Base-by-base conservation (phyloP, 257 asterid genomes). In the Fraxinus cuspidata region DNA sequence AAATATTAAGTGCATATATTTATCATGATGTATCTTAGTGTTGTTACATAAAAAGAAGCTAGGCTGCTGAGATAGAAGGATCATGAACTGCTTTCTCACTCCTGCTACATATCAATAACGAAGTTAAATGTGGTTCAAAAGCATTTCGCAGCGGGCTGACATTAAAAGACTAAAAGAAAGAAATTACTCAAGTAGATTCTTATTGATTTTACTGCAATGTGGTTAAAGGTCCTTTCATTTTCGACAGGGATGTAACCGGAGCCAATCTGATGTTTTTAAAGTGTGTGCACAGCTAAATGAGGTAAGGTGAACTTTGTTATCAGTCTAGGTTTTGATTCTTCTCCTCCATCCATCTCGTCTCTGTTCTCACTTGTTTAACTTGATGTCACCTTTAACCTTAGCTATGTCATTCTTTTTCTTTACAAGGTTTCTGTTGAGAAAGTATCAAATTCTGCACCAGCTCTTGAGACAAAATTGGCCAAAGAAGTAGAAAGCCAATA, bases 241-340 rank as follows among this genome's bases (percentile, higher is more conserved):
- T 72, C 53, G 37, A 71, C 83, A 79, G 88, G 85, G 87, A 51
- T 72, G 31, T 72, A 72, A 77, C 75, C 70, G 79, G 23, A 60
- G 78, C 76, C 85, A 84, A 70, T 84, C 87, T 47, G 79, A 84
- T 67, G 83, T 70, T 78, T 80, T 88, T 71, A 85, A 80, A 82
- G 84, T 80, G 76, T 69, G 74, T 77, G 88, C 90, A 15, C 82
- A 83, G 79, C 84, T 83, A 21, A 83, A 67, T 63, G 87, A 86
- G 90, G 92, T 86, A 84, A 69, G 40, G 32, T 15, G 42, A 23
- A 44, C 25, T 11, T 31, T 78, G 42, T 21, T 60, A 29, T 44
- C 56, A 15, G 53, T 53, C 38, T 71, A 12, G 58, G 15, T 34
- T 11, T 73, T 44, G 27, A 31, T 74, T 74, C 37, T 72, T 74